phyloP scores from a whole-genome alignment of 257 asterid species.

The Solanum verrucosum region DNA sequence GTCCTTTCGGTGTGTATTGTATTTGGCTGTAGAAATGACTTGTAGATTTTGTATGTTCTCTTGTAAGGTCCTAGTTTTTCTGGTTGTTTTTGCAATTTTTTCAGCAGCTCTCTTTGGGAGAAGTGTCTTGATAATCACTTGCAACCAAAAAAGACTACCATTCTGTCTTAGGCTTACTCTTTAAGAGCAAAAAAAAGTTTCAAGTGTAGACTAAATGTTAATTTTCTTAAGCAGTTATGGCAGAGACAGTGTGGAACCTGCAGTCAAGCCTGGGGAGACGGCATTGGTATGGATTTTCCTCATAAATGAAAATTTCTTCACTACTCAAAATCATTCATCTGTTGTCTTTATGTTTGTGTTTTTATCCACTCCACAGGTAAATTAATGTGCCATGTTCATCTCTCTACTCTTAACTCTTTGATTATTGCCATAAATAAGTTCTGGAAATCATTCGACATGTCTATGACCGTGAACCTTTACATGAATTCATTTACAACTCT shows the following conservation, averaged over 20 bases:
- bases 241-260: slow-evolving; percentile 88
- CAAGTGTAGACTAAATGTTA: not conserved
- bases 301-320: not conserved
- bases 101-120: not conserved
- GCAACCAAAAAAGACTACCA: not conserved
- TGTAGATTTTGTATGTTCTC: not conserved
- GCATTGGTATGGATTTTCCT: slow-evolving; percentile 48
- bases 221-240: slow-evolving; percentile 47
- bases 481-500: not conserved
- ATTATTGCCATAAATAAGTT: not conserved
- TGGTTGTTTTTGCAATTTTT: not conserved
- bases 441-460: not conserved
- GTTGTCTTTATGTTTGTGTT: not conserved
- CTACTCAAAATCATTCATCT: not conserved
- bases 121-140: not conserved
- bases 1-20: not conserved
- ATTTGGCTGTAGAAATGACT: not conserved
- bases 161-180: not conserved
- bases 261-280: slow-evolving; percentile 76
- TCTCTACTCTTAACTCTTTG: not conserved
- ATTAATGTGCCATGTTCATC: not conserved
- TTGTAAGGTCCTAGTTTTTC: not conserved
- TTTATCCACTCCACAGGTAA: not conserved
- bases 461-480: not conserved
- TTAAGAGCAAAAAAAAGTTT: not conserved